These are phyloP conservation scores for Rhizophagus sp. DNA, from an alignment of 192 early-diverging fungal species.

Conservation along the genomic window DNA sequence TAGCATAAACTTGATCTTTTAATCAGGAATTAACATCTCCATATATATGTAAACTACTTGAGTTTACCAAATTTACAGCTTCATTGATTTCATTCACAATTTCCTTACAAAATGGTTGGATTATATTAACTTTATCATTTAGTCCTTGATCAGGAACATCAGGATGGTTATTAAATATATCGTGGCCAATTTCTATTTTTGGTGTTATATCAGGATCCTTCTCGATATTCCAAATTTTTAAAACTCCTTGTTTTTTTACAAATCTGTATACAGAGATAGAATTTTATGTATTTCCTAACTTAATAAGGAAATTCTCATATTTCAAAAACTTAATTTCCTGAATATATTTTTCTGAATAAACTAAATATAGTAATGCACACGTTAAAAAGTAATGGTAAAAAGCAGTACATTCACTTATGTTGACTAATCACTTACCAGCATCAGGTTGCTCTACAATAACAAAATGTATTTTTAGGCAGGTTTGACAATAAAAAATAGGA, in stretches of 20 bases:
- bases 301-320: neutral
- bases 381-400: constrained; percentile 28
- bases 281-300: neutral
- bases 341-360: constrained; percentile 9
- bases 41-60: neutral
- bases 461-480: too few relatives aligned
- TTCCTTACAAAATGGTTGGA: constrained; percentile 13
- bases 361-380: constrained; percentile 26
- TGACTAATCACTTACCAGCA: too few relatives aligned
- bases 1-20: constrained; percentile 2
- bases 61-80: neutral
- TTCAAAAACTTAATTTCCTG: neutral
- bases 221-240: constrained; percentile 9
- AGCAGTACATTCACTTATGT: too few relatives aligned
- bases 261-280: constrained; percentile 10
- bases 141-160: neutral
- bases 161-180: constrained; percentile 3
- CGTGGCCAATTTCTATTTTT: neutral
- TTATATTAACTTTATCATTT: constrained; percentile 16
- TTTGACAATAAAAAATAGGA: too few relatives aligned
- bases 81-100: constrained; percentile 16
- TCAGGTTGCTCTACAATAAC: too few relatives aligned
- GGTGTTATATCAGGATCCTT: neutral
- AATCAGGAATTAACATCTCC: neutral
- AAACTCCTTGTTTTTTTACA: neutral